A percentile compares a stretch with the other conserved stretches of the same genome.
Conservation (phyloP, 768 basidiomycete genomes). For the Daedalea quercina region DNA sequence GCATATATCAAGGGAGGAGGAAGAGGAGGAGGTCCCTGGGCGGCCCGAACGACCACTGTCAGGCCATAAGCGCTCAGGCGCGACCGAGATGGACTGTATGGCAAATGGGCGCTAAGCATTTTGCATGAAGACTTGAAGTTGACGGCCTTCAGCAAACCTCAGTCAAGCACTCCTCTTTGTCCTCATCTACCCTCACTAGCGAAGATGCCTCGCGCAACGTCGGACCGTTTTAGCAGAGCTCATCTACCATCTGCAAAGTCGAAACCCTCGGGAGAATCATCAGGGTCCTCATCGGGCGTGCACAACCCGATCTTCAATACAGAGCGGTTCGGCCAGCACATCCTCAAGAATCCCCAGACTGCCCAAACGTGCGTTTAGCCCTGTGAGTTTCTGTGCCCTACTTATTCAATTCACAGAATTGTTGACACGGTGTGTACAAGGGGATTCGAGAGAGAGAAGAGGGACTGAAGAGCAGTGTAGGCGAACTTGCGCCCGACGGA, state of each 20-base stretch:
- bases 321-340: slow-evolving; percentile 94
- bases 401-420: slow-evolving; percentile 33
- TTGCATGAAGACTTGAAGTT: too few relatives aligned
- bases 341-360: slow-evolving; percentile 88
- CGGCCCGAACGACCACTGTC: too few relatives aligned
- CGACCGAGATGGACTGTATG: too few relatives aligned
- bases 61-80: too few relatives aligned
- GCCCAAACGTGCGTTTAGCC: slow-evolving; percentile 70
- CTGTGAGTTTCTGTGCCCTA: neutral
- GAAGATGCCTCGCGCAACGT: slow-evolving; percentile 74
- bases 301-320: slow-evolving; percentile 94
- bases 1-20: too few relatives aligned
- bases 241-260: slow-evolving; percentile 58
- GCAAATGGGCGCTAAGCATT: too few relatives aligned
- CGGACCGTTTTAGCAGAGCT: slow-evolving; percentile 61
- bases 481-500: slow-evolving; percentile 92
- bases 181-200: neutral
- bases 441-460: neutral
- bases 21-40: too few relatives aligned
- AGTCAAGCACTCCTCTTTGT: neutral
- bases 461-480: slow-evolving; percentile 28
- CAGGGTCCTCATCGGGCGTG: slow-evolving; percentile 33
- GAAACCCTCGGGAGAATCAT: slow-evolving; percentile 39
- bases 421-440: slow-evolving; percentile 46
- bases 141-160: too few relatives aligned